Base-by-base conservation (phyloP, 176 grass and related monocot species). In the Rhynchospora breviuscula region DNA sequence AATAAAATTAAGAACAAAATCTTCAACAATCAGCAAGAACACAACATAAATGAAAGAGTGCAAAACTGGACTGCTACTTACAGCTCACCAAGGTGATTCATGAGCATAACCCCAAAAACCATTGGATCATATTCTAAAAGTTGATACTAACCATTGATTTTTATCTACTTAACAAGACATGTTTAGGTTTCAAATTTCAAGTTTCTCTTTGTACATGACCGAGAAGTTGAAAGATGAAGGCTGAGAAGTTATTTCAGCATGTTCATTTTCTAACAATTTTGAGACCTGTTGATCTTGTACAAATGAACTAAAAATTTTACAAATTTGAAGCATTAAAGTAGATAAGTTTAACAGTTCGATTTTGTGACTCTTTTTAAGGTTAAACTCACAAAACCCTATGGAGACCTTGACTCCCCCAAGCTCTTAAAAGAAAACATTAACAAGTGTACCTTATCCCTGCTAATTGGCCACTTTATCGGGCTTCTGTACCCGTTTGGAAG, bases 401-500 rank as follows among this genome's bases (percentile, higher is more conserved):
- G 49, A 57, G 46, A 75, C 22, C 48, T 29, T 75, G 53, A 12
- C 22, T 75, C 51, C 54, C 51, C 23, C 52, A 18, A 78, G 51
- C 25, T 57, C 14, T 75, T 33, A 18, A 57, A 77, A 78, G 25
- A 7, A 71, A 45, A 69, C 29, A 81, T 44, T 3, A 79, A 77
- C 29, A 74, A 15, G 56, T 22, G 51, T 31, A 93, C 91, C 94
- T 94, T 88, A 10, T 94, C 91, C 54, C 94, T 87, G 88, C 94
- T 92, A 76, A 86, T 83, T 2, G 94, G 90, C 94, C 94, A 97
- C 52, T 78, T 79, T 69, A 97, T 89, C 0, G 87, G 83, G 12
- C 46, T 75, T 75, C 66, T 90, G 63, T 94, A 97, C 8, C 90
- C 86, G 46, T 85, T 47, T 64, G 91, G 94, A 53, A 90, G 87